These are phyloP conservation scores for Penicillium janthinellum DNA, from an alignment of 2,329 filamentous ascomycete genomes.

Conservation along the genomic window DNA sequence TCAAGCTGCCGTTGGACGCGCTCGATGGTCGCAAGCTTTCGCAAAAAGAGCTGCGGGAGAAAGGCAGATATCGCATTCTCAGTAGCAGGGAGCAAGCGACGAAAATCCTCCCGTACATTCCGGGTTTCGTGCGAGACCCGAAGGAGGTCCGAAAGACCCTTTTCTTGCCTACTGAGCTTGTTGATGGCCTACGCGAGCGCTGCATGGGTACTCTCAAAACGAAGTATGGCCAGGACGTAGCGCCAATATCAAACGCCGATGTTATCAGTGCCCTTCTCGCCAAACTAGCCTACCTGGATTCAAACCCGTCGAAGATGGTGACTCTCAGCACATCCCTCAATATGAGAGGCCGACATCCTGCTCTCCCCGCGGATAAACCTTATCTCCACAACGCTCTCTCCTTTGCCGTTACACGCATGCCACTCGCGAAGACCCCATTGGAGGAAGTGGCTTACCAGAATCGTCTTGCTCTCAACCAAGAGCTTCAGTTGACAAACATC, in stretches of 20 bases:
- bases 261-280: neutral
- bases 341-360: conserved; percentile 1
- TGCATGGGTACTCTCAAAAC: neutral
- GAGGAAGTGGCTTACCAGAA: conserved; percentile 3
- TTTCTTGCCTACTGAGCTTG: neutral
- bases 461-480: neutral
- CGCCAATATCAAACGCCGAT: neutral
- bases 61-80: neutral
- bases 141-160: neutral
- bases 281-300: neutral
- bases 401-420: neutral
- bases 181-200: neutral
- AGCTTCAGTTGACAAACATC: neutral
- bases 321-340: neutral
- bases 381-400: neutral
- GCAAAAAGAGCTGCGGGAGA: neutral
- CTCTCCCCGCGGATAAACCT: neutral
- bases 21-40: neutral
- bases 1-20: neutral
- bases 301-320: neutral
- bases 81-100: neutral
- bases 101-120: neutral
- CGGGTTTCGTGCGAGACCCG: neutral
- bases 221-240: neutral
- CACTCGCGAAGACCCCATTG: neutral